These are phyloP conservation scores for Actinomortierella ambigua DNA, from an alignment of 371 early-diverging fungal species.

Conservation along the genomic window DNA sequence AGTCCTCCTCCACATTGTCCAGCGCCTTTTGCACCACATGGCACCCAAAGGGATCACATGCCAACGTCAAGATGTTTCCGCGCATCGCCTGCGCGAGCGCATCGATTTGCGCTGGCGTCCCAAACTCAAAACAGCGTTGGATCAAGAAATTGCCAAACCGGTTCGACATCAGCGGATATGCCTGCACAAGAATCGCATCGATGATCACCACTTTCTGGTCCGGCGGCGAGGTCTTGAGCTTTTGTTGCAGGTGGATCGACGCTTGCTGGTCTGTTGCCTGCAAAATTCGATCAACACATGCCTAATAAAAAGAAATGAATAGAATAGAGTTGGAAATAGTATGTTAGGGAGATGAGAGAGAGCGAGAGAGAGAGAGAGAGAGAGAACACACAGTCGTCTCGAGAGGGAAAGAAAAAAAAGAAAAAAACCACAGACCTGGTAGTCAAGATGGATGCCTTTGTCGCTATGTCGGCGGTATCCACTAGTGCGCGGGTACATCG, in stretches of 20 bases:
- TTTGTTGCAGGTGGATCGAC: constrained; percentile 76
- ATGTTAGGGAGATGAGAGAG: no score
- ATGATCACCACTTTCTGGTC: constrained; percentile 64
- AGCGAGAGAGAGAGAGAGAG: no score
- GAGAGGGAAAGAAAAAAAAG: no score
- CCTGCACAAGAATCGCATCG: constrained; percentile 61
- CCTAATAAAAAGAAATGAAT: constrained; percentile 14
- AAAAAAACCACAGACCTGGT: constrained; percentile 19
- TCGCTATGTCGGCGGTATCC: constrained; percentile 35
- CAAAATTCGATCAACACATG: constrained; percentile 67
- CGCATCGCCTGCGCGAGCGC: constrained; percentile 62
- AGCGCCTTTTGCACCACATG: constrained; percentile 83
- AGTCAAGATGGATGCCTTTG: constrained; percentile 39
- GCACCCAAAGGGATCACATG: constrained; percentile 81
- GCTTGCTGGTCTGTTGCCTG: constrained; percentile 79
- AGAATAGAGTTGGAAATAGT: no score
- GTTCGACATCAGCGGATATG: constrained; percentile 70
- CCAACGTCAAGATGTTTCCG: constrained; percentile 64
- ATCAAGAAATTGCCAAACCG: constrained; percentile 83
- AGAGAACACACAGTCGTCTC: no score
- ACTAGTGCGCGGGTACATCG: no score
- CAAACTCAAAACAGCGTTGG: constrained; percentile 72
- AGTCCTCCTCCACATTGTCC: constrained; percentile 66
- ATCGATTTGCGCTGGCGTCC: constrained; percentile 63
- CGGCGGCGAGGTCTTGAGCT: constrained; percentile 61